phyloP scores from a whole-genome alignment of 768 basidiomycete species.

The Boletus tomentosulus region DNA sequence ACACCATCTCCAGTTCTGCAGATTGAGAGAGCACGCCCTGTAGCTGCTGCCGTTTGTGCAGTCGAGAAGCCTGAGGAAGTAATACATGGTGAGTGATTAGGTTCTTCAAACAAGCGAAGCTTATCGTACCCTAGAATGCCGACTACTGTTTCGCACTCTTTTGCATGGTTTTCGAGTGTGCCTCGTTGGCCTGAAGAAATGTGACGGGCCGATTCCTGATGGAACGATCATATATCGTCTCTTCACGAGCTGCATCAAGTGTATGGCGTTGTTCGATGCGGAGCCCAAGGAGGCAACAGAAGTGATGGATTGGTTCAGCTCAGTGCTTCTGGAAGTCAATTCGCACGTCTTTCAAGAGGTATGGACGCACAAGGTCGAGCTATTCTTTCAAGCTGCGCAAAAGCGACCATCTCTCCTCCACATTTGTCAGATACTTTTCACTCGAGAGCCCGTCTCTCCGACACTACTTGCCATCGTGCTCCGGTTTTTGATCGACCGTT shows the following conservation, averaged over 20 bases:
- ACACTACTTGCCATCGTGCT: constrained; percentile 87
- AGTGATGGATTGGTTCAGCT: constrained; percentile 75
- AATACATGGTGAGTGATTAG: constrained; percentile 56
- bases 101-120: not conserved
- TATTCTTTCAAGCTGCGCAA: constrained; percentile 79
- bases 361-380: constrained; percentile 88
- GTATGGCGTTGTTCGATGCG: constrained; percentile 79
- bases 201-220: constrained; percentile 74
- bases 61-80: constrained; percentile 81
- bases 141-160: constrained; percentile 81
- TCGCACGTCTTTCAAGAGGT: constrained; percentile 94
- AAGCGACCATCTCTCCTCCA: constrained; percentile 77
- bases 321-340: constrained; percentile 77
- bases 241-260: constrained; percentile 80
- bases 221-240: constrained; percentile 84
- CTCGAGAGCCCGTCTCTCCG: constrained; percentile 70
- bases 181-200: constrained; percentile 71
- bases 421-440: constrained; percentile 80
- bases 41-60: constrained; percentile 72
- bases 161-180: constrained; percentile 84
- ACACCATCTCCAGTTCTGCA: constrained; percentile 50
- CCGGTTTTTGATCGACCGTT: constrained; percentile 75
- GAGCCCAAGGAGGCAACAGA: constrained; percentile 69
- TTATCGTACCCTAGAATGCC: constrained; percentile 55
- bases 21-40: constrained; percentile 84